phyloP scores from a whole-genome alignment of 1,139 yeast species.

The Lodderomyces orthopsilosis region DNA sequence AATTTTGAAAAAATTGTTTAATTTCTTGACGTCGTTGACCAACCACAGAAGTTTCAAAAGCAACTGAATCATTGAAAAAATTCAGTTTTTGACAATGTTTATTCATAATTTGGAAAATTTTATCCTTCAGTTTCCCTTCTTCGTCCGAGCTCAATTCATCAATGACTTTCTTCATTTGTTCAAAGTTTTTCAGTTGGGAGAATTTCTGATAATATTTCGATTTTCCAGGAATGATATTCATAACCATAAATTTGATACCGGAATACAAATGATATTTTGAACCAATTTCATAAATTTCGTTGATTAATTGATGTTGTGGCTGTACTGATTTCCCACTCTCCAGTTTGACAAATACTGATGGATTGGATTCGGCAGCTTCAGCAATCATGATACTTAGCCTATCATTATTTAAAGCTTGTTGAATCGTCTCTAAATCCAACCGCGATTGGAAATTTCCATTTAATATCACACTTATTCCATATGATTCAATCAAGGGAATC shows the following conservation, averaged over 20 bases:
- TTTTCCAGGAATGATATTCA: conserved; percentile 80
- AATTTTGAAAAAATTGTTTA: conserved; percentile 8
- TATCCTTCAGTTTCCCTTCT: conserved; percentile 11
- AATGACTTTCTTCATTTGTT: conserved; percentile 43
- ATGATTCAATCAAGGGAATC: conserved; percentile 57
- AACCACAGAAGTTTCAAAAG: conserved; percentile 5
- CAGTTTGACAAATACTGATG: conserved; percentile 58
- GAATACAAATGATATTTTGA: conserved; percentile 58
- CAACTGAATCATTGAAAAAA: conserved; percentile 15
- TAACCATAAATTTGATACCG: conserved; percentile 77
- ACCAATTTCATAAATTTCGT: conserved; percentile 48
- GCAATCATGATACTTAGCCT: conserved; percentile 89
- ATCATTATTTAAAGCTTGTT: conserved; percentile 49
- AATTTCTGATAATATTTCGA: conserved; percentile 57
- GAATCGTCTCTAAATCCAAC: conserved; percentile 54
- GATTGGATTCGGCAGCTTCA: conserved; percentile 82
- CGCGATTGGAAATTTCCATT: conserved; percentile 73
- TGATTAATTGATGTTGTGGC: conserved; percentile 51
- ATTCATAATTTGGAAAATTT: conserved; percentile 25
- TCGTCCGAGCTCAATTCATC: conserved; percentile 24
- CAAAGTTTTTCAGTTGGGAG: conserved; percentile 54
- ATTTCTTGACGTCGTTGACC: conserved; percentile 8
- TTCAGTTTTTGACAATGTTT: conserved; percentile 33
- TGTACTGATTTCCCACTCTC: conserved; percentile 10
- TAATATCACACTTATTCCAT: conserved; percentile 68